Base-by-base conservation (phyloP, 192 early-diverging fungal species). In the Coemansia interrupta region DNA sequence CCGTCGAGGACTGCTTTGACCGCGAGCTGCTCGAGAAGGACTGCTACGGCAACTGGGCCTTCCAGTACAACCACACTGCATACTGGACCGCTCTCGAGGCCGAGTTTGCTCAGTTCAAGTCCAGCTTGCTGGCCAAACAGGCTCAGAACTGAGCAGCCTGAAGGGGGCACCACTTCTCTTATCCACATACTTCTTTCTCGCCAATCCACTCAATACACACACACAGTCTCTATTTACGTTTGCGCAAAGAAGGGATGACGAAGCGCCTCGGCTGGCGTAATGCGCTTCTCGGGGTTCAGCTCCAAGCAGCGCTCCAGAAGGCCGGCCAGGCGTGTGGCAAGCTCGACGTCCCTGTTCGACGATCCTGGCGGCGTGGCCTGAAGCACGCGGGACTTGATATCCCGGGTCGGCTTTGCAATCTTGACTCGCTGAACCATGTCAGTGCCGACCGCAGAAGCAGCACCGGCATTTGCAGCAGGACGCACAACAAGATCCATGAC, bases 231-330 rank as follows among this genome's bases (percentile, higher is more conserved):
- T 52, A 18, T 19, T 24, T 55, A 46, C 12, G 54, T 30, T 57
- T 41, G 39, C 13, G 78, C 80, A 44, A 91, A 80, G 64, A 99
- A 99, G 19, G 94, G 89, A 69, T 97, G 95, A 13, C 66, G 58
- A 39, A 99, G 68, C 7, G 95, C 96, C 52, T 97, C 93, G 14
- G 82, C 80, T 0, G 91, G 88, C 15, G 88, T 86, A 54, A 96
- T 79, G 40, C 96, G 84, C 61, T 92, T 91, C 52, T 96, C 95
- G 6, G 96, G 96, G 58, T 84, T 90, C 20, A 97, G 65, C 29
- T 81, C 72, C 52, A 97, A 68, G 50, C 87, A 87, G 58, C 85
- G 85, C n/a, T 96, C 93, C 38, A 99, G 67, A 46, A 99, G 80
- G 58, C 91, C 88, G 47, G 84, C 84, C 81, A 99, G 92, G 0